Base-by-base conservation (phyloP, 352 stramenopile species). In the Elongisporangium anandrum region DNA sequence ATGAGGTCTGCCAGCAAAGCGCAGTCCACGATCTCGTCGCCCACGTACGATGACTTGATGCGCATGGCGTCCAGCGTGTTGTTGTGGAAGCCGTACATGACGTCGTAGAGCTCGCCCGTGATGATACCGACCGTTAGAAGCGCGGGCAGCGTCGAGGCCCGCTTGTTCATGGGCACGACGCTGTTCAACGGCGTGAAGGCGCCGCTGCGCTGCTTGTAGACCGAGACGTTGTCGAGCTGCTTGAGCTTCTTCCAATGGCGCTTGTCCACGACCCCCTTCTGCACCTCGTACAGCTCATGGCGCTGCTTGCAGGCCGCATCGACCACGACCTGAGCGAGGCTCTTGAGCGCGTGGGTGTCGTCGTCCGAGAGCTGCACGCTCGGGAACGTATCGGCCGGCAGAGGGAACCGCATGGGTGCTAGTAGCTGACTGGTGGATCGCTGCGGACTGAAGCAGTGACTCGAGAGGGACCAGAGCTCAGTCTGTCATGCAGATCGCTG, bases 401-500 rank as follows among this genome's bases (percentile, higher is more conserved):
- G 59, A 19, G 68, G 69, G 64, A 68, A 77, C 52, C 65, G 69
- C 65, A 76, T 79, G 38, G 8, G 3, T 45, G 13, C 17, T 45
- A 9, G 34, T 45, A 12, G 5, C 13, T 16, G 34, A 12, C n/a
- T n/a, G n/a, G n/a, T n/a, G n/a, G n/a, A n/a, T n/a, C n/a, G n/a
- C n/a, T 17, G 34, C 12, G 17, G 34, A 45, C 34, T 45, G 34
- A 45, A 77, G 56, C 74, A 94, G 52, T 79, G 80, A 8, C 64
- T 96, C 51, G 76, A 81, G 54, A 61, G 69, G 3, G 75, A 76
- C 84, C 17, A 83, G 90, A 48, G 90, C 88, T 34, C 86, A 97
- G n/a, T 96, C 87, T 34, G 70, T 97, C 19, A 97, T 98, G 75
- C 97, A 98, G 70, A 86, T 81, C 52, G 10, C 10, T 45, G 34